Evolutionary conservation across 768 basidiomycete species (phyloP).

Genomic region (Scleroderma bovista): DNA sequence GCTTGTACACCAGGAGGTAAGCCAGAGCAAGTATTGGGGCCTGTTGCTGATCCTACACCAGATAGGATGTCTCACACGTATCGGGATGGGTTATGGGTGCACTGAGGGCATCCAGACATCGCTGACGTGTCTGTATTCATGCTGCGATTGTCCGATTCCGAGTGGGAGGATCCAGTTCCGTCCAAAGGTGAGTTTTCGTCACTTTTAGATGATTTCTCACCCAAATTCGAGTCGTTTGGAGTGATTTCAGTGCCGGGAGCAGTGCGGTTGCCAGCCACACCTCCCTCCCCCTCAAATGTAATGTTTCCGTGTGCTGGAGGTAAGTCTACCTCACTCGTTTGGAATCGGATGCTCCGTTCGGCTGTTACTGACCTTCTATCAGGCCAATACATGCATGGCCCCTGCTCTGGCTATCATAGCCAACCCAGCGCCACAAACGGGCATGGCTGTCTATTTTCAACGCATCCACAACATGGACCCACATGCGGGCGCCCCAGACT

Average conservation of each 20-base stretch:
- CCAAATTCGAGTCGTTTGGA: neutral
- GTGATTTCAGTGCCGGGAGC: neutral
- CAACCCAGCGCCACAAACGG: slow-evolving; percentile 29
- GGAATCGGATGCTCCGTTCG: slow-evolving; percentile 24
- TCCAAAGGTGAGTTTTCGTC: neutral
- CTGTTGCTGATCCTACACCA: too few relatives aligned
- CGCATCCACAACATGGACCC: slow-evolving; percentile 15
- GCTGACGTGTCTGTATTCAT: neutral
- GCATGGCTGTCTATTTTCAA: slow-evolving; percentile 23
- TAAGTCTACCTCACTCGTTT: neutral
- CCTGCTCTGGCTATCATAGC: slow-evolving; percentile 30
- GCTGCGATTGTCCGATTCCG: neutral
- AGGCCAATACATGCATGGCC: slow-evolving; percentile 30
- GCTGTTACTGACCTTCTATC: slow-evolving; percentile 18
- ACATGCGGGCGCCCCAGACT: slow-evolving; percentile 18
- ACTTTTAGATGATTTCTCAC: neutral
- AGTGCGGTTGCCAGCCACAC: neutral
- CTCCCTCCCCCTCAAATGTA: neutral
- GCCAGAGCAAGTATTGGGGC: too few relatives aligned
- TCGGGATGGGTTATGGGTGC: neutral
- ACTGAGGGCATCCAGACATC: neutral
- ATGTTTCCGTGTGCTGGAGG: neutral
- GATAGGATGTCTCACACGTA: neutral
- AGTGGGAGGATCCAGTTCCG: too few relatives aligned
- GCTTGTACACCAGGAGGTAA: too few relatives aligned